These are phyloP conservation scores for Mangifera indica DNA, from an alignment of 345 rosid genomes.

Conservation along the genomic window DNA sequence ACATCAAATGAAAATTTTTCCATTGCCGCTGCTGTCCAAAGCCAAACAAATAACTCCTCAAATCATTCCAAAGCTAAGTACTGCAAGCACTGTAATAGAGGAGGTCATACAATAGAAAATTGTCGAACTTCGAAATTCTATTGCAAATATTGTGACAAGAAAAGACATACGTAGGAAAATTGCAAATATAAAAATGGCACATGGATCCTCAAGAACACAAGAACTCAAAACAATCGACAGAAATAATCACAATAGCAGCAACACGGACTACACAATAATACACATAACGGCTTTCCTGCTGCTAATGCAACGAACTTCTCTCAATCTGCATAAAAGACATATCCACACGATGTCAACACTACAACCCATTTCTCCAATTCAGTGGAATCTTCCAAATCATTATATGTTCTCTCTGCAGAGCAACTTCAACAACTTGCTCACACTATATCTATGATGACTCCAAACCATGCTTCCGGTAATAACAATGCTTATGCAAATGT, in stretches of 20 bases:
- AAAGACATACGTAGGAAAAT: constrained; percentile 7
- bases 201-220: background rate
- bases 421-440: background rate
- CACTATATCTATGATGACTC: background rate
- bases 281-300: background rate
- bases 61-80: background rate
- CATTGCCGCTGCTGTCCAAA: background rate
- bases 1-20: background rate
- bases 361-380: too few relatives aligned
- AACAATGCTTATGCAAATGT: background rate
- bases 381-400: too few relatives aligned
- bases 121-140: constrained; percentile 11
- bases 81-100: background rate
- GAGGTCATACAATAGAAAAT: constrained; percentile 9
- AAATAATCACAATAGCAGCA: background rate
- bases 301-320: background rate
- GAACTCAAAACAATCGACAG: background rate
- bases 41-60: background rate
- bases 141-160: constrained; percentile 2
- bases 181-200: constrained; percentile 2
- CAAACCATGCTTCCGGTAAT: background rate
- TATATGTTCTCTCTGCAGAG: background rate
- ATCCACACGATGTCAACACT: background rate
- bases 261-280: background rate
- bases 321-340: background rate